Evolutionary conservation across 2,329 filamentous ascomycete genomes (phyloP).

Genomic region (Cladosporium halotolerans): DNA sequence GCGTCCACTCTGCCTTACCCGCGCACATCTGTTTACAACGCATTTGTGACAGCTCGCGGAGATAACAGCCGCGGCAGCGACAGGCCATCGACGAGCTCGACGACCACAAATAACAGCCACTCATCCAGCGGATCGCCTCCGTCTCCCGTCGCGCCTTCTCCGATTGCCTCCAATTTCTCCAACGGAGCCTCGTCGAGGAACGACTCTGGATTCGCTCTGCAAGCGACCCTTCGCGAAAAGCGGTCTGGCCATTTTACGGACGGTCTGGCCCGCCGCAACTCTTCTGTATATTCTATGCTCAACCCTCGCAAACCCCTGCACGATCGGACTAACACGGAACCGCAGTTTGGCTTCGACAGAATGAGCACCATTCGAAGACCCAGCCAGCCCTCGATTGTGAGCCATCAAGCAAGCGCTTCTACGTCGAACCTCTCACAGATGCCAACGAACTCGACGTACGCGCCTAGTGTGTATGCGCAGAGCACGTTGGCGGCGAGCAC

Average conservation of each 20-base stretch:
- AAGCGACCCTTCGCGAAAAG: constrained; percentile 84
- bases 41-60: constrained; percentile 70
- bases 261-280: constrained; percentile 73
- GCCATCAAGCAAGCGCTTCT: constrained; percentile 57
- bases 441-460: constrained; percentile 48
- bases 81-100: constrained; percentile 68
- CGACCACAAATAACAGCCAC: constrained; percentile 35
- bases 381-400: constrained; percentile 55
- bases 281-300: constrained; percentile 51
- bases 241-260: constrained; percentile 82
- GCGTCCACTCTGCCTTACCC: constrained; percentile 43
- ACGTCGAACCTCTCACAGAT: constrained; percentile 57
- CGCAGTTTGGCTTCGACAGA: constrained; percentile 67
- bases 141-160: constrained; percentile 69
- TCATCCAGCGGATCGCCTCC: constrained; percentile 45
- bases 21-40: constrained; percentile 76
- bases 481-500: constrained; percentile 82
- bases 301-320: constrained; percentile 21
- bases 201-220: constrained; percentile 84
- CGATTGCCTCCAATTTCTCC: constrained; percentile 64
- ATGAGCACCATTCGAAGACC: constrained; percentile 59
- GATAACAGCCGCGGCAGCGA: constrained; percentile 59
- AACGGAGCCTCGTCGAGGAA: constrained; percentile 77
- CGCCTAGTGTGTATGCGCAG: constrained; percentile 76
- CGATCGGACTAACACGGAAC: constrained; percentile 27